Evolutionary conservation across 75 land plant genomes (phyloP).

Genomic region (Adiantum capillusveneris): DNA sequence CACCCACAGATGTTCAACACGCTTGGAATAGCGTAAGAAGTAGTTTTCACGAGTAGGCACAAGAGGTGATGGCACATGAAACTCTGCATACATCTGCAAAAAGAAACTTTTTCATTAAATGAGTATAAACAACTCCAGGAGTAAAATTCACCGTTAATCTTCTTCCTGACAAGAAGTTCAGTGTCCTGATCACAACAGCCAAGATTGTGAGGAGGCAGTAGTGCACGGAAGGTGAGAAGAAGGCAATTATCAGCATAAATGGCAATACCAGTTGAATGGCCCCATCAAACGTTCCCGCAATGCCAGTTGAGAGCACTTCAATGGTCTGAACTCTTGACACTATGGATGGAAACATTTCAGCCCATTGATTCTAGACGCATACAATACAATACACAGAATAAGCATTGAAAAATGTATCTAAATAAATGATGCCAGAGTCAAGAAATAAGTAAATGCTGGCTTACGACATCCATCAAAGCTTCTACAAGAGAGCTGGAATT

Average conservation of each 20-base stretch:
- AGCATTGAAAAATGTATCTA: background rate
- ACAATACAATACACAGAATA: background rate
- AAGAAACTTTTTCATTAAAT: too few relatives aligned
- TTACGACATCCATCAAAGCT: slow-evolving; percentile 63
- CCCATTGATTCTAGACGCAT: slow-evolving; percentile 29
- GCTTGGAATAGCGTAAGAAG: slow-evolving; percentile 54
- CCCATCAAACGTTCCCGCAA: slow-evolving; percentile 34
- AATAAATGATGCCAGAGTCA: background rate
- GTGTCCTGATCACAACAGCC: too few relatives aligned
- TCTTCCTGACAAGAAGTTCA: too few relatives aligned
- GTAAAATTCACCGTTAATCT: too few relatives aligned
- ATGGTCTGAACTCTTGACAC: slow-evolving; percentile 30
- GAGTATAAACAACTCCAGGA: too few relatives aligned
- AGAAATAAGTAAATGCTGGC: background rate
- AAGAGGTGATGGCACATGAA: slow-evolving; percentile 72
- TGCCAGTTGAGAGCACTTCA: slow-evolving; percentile 34
- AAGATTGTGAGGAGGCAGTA: too few relatives aligned
- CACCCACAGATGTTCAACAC: slow-evolving; percentile 51
- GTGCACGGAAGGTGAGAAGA: slow-evolving; percentile 8
- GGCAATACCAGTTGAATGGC: slow-evolving; percentile 38
- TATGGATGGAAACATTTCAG: slow-evolving; percentile 26
- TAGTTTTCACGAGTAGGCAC: slow-evolving; percentile 66
- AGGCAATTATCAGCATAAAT: background rate
- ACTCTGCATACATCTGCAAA: slow-evolving; percentile 75
- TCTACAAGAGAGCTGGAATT: slow-evolving; percentile 51